phyloP scores from a whole-genome alignment of 2,329 filamentous ascomycete genomes.

The Delphinella strobiligena region DNA sequence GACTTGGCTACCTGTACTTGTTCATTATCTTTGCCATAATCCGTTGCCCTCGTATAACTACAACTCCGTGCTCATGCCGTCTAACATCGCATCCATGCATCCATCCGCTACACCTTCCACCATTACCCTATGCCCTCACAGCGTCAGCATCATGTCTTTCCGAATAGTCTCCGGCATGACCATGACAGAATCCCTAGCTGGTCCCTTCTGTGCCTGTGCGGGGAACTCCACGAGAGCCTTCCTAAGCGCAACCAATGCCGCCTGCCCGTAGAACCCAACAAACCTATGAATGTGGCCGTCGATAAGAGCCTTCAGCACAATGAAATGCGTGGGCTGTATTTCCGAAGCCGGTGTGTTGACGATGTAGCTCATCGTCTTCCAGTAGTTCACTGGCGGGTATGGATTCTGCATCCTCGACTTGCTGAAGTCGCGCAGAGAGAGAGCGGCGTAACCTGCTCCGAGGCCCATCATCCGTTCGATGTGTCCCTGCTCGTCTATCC shows the following conservation, averaged over 20 bases:
- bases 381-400: slow-evolving; percentile 70
- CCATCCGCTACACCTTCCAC: too few species aligned
- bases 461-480: slow-evolving; percentile 73
- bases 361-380: slow-evolving; percentile 64
- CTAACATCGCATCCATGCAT: too few species aligned
- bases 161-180: slow-evolving; percentile 10
- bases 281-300: slow-evolving; percentile 61
- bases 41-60: too few species aligned
- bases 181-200: slow-evolving; percentile 8
- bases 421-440: slow-evolving; percentile 73
- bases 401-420: slow-evolving; percentile 57
- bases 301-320: slow-evolving; percentile 40
- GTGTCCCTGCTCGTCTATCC: slow-evolving; percentile 59
- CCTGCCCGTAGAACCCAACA: slow-evolving; percentile 67
- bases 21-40: too few species aligned
- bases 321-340: slow-evolving; percentile 34
- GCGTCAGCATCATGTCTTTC: slow-evolving; percentile 11
- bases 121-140: slow-evolving; percentile 5
- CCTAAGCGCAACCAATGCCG: slow-evolving; percentile 58
- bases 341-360: slow-evolving; percentile 56
- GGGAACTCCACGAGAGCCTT: slow-evolving; percentile 67
- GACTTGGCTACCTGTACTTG: too few species aligned
- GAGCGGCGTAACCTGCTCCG: slow-evolving; percentile 69
- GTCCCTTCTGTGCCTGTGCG: slow-evolving; percentile 8
- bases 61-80: too few species aligned